These are phyloP conservation scores for Cryptococcus sp. DNA, from an alignment of 1,284 basidiomycete species.

Conservation along the genomic window DNA sequence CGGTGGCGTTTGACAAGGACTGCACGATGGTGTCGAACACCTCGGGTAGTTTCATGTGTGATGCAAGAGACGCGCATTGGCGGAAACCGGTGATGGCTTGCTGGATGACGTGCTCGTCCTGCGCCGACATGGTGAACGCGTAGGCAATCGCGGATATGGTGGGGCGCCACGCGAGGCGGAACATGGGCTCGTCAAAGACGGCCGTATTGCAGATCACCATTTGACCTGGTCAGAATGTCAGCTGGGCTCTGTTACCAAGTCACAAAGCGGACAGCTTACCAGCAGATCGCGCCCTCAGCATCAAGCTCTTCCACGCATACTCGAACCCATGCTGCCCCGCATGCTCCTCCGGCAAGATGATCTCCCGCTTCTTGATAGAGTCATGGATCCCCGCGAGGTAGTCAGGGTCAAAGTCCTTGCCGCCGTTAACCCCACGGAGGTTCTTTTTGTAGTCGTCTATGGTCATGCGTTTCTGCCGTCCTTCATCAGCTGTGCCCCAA, in stretches of 20 bases:
- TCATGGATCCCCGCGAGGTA: constrained; percentile 89
- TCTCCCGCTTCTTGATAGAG: constrained; percentile 89
- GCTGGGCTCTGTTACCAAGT: background rate
- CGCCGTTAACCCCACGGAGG: constrained; percentile 87
- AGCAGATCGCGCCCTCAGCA: constrained; percentile 73
- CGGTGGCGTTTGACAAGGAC: constrained; percentile 83
- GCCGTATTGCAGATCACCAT: constrained; percentile 75
- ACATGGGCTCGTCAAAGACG: constrained; percentile 87
- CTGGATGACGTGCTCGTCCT: constrained; percentile 95
- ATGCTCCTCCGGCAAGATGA: constrained; percentile 97
- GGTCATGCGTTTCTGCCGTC: constrained; percentile 82
- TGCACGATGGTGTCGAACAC: constrained; percentile 96
- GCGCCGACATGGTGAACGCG: constrained; percentile 84
- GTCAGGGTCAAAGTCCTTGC: constrained; percentile 75
- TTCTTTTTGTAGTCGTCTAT: constrained; percentile 93
- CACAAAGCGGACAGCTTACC: constrained; percentile 54
- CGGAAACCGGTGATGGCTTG: constrained; percentile 90
- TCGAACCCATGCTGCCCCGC: constrained; percentile 96
- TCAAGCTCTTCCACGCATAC: constrained; percentile 96
- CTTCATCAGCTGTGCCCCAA: constrained; percentile 12
- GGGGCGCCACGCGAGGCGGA: constrained; percentile 85
- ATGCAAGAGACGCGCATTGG: constrained; percentile 91
- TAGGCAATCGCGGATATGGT: constrained; percentile 86
- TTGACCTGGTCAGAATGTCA: constrained; percentile 55
- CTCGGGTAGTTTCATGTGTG: constrained; percentile 82